Evolutionary conservation across 805 yeast genomes (phyloP).

Genomic region (Sugiyamaella smithiae): DNA sequence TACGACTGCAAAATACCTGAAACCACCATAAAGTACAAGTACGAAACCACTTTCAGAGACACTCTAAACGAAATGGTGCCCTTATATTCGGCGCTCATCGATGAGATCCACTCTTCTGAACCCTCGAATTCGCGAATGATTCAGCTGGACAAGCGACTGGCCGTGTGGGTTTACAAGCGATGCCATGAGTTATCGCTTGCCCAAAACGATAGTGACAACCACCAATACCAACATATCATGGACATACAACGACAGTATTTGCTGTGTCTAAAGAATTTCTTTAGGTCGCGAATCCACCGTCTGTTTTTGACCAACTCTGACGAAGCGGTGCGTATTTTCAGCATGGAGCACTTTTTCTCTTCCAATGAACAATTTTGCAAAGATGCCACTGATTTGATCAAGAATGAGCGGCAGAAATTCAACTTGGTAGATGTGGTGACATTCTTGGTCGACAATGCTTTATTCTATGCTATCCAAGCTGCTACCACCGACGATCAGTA

Average conservation of each 20-base stretch:
- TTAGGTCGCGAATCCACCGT: conserved; percentile 21
- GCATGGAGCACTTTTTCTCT: conserved; percentile 14
- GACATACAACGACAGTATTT: conserved; percentile 10
- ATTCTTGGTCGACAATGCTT: conserved; percentile 20
- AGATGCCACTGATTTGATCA: conserved; percentile 10
- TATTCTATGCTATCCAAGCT: conserved; percentile 17
- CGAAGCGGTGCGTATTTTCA: conserved; percentile 5
- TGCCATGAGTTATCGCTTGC: conserved; percentile 5
- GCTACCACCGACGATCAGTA: conserved; percentile 11
- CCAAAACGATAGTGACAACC: background rate
- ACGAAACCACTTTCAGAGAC: conserved; percentile 19
- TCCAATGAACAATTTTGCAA: conserved; percentile 15
- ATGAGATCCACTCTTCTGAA: conserved; percentile 10
- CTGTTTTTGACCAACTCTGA: conserved; percentile 5
- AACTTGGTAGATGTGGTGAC: conserved; percentile 13
- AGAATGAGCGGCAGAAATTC: conserved; percentile 6
- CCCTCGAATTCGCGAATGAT: conserved; percentile 10
- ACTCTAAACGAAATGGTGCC: conserved; percentile 17
- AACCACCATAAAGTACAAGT: conserved; percentile 5
- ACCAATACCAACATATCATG: background rate
- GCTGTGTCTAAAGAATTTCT: conserved; percentile 16
- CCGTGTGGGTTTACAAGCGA: conserved; percentile 17
- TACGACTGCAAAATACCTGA: conserved; percentile 12
- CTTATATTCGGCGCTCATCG: conserved; percentile 14
- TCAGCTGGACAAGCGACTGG: conserved; percentile 16